Conservation (phyloP, 2,329 filamentous ascomycete species). For the Alternaria incomplexa region DNA sequence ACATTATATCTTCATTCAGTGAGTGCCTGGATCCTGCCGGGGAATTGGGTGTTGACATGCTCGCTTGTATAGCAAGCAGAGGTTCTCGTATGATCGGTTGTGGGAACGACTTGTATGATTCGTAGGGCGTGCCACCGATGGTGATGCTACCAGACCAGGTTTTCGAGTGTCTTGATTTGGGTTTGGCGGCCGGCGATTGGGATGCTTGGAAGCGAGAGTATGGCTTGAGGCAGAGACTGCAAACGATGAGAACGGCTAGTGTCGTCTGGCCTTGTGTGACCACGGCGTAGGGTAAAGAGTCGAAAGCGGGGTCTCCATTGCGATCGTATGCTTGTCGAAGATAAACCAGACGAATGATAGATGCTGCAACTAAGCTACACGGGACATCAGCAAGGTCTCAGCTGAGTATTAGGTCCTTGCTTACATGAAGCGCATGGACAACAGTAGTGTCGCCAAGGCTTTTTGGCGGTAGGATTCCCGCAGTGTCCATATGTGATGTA, state of each 20-base stretch:
- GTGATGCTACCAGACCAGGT: conserved; percentile 27
- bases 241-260: conserved; percentile 31
- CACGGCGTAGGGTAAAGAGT: conserved; percentile 29
- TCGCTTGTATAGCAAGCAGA: conserved; percentile 21
- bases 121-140: conserved; percentile 26
- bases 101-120: conserved; percentile 13
- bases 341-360: conserved; percentile 27
- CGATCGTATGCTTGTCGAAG: conserved; percentile 18
- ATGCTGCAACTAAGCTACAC: conserved; percentile 28
- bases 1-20: conserved; percentile 6
- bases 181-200: conserved; percentile 7
- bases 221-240: conserved; percentile 26
- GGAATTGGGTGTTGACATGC: conserved; percentile 21
- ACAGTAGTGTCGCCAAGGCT: conserved; percentile 18
- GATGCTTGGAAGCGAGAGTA: conserved; percentile 13
- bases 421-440: conserved; percentile 32
- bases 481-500: conserved; percentile 24
- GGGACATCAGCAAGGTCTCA: neutral
- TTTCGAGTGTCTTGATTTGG: conserved; percentile 15
- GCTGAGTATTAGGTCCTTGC: neutral
- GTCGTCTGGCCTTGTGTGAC: conserved; percentile 31
- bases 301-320: conserved; percentile 20
- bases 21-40: neutral
- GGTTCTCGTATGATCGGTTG: conserved; percentile 16
- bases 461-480: conserved; percentile 23